Evolutionary conservation across 2,329 filamentous ascomycete genomes (phyloP).

Genomic region (Sclerotinia minor): DNA sequence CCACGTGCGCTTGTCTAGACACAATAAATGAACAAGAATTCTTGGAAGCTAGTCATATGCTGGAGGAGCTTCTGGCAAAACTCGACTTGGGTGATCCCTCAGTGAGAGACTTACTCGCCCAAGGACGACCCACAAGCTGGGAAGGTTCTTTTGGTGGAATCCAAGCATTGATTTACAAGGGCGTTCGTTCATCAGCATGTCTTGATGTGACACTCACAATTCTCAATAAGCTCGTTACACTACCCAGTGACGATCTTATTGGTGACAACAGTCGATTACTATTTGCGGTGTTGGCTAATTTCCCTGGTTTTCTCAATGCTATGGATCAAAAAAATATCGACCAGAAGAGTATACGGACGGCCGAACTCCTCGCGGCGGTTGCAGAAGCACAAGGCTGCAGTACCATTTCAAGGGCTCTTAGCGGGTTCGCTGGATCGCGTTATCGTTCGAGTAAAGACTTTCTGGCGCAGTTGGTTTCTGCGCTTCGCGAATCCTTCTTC

Average conservation of each 20-base stretch:
- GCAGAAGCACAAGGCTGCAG: conserved; percentile 71
- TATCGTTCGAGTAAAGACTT: conserved; percentile 74
- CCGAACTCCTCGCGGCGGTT: conserved; percentile 68
- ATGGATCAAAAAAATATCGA: conserved; percentile 67
- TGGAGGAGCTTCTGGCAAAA: conserved; percentile 81
- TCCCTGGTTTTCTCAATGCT: conserved; percentile 79
- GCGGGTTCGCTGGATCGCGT: conserved; percentile 66
- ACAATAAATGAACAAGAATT: conserved; percentile 97
- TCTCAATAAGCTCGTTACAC: conserved; percentile 73
- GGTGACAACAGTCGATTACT: conserved; percentile 81
- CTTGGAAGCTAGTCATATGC: conserved; percentile 85
- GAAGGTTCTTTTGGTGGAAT: conserved; percentile 86
- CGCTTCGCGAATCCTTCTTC: conserved; percentile 76
- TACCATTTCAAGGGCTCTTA: conserved; percentile 67
- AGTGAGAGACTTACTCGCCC: conserved; percentile 69
- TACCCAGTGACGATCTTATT: conserved; percentile 78
- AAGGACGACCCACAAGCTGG: conserved; percentile 83
- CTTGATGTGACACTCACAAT: conserved; percentile 75
- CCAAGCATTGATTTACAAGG: conserved; percentile 85
- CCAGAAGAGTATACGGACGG: conserved; percentile 59
- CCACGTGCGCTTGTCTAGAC: conserved; percentile 91
- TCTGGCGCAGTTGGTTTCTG: conserved; percentile 68
- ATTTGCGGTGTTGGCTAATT: conserved; percentile 86
- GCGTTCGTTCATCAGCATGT: conserved; percentile 80
- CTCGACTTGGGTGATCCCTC: conserved; percentile 73